Evolutionary conservation across 306 rosid species (phyloP).

Genomic region (Cercis canadensis): DNA sequence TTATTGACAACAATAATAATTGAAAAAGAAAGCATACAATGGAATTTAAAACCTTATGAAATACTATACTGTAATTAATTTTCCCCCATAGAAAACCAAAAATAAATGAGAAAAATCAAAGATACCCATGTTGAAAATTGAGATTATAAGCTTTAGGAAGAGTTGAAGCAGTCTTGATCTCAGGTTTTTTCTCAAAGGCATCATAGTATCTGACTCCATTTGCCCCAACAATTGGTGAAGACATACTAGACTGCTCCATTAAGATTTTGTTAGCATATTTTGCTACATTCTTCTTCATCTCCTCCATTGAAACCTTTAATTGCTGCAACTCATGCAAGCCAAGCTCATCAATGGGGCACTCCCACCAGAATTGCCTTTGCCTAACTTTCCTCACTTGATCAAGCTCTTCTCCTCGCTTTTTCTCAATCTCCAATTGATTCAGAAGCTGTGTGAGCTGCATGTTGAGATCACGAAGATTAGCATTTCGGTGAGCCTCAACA

Average conservation of each 20-base stretch:
- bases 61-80: not conserved
- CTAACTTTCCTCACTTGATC: conserved; percentile 48
- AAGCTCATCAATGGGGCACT: conserved; percentile 53
- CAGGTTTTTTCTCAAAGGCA: conserved; percentile 10
- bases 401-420: conserved; percentile 54
- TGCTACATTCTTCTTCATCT: conserved; percentile 53
- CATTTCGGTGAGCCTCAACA: conserved; percentile 46
- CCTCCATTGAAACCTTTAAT: conserved; percentile 54
- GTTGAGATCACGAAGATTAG: conserved; percentile 53
- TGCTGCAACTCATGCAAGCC: conserved; percentile 47
- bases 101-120: conserved; percentile 13
- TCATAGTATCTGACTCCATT: conserved; percentile 35
- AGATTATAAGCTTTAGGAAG: conserved; percentile 14
- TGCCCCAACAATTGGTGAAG: conserved; percentile 17
- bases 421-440: conserved; percentile 56
- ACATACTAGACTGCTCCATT: conserved; percentile 27
- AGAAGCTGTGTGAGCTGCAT: conserved; percentile 48
- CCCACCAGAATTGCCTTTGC: conserved; percentile 66
- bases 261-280: conserved; percentile 46
- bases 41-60: not conserved
- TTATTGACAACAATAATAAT: not conserved
- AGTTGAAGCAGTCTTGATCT: not conserved
- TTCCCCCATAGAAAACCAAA: too few relatives aligned
- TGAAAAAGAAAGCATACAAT: not conserved
- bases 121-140: conserved; percentile 30